Evolutionary conservation across 352 stramenopile genomes (phyloP).

Genomic region (Phytophthora foliorum): DNA sequence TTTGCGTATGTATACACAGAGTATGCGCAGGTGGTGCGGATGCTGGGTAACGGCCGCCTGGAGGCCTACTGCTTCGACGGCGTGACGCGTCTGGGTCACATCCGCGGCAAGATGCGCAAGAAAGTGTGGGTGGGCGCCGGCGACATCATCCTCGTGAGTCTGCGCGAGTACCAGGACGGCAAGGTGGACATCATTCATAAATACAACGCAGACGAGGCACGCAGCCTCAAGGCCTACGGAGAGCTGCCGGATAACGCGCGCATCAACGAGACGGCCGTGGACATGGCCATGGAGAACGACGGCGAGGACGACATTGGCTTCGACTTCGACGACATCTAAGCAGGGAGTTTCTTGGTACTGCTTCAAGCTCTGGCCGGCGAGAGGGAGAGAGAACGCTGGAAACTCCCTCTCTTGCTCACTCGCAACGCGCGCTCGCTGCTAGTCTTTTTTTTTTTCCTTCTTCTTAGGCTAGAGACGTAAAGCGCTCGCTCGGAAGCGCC

Average conservation of each 20-base stretch:
- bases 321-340: constrained; percentile 93
- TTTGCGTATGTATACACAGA: constrained; percentile 61
- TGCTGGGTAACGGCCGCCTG: constrained; percentile 98
- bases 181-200: constrained; percentile 99
- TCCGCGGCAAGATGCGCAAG: constrained; percentile 99
- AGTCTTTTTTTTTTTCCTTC: constrained; percentile 15
- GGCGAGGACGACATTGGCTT: constrained; percentile 91
- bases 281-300: constrained; percentile 88
- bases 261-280: constrained; percentile 91
- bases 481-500: constrained; percentile 19
- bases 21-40: constrained; percentile 98
- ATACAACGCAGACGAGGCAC: constrained; percentile 98
- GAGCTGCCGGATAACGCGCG: constrained; percentile 98
- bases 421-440: constrained; percentile 19
- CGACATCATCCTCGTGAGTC: constrained; percentile 99
- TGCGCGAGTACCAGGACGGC: constrained; percentile 99
- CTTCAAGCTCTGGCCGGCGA: neutral
- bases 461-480: constrained; percentile 26
- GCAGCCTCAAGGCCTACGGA: constrained; percentile 99
- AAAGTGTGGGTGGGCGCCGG: constrained; percentile 99
- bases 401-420: neutral
- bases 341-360: neutral
- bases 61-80: constrained; percentile 99
- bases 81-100: constrained; percentile 97
- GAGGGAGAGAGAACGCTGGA: neutral